A percentile compares a stretch with the other conserved stretches of the same genome.
These are phyloP conservation scores for Pseudogymnoascus sp. DNA, from an alignment of 2,329 filamentous ascomycete species.

Conservation along the genomic window DNA sequence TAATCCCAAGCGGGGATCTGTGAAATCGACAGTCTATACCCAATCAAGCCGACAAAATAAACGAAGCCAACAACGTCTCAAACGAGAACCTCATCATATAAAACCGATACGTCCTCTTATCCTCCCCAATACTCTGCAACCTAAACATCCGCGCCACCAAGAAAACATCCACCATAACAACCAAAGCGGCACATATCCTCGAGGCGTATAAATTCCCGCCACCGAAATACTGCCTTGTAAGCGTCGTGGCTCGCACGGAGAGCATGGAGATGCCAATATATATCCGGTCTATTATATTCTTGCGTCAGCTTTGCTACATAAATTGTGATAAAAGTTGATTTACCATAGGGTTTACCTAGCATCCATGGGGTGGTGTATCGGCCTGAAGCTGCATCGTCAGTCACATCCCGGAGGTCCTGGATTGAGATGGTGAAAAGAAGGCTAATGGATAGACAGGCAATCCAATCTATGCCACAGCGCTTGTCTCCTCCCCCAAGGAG, in stretches of 20 bases:
- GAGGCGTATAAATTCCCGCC: not conserved
- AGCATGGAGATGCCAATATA: not conserved
- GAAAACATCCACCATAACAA: not conserved
- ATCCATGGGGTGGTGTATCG: not conserved
- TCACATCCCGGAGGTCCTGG: constrained; percentile 2
- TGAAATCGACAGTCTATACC: no score
- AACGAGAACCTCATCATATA: not conserved
- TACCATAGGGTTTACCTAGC: not conserved
- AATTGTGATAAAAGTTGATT: not conserved
- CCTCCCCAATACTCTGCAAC: not conserved
- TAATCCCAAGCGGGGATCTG: no score
- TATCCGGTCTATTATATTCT: not conserved
- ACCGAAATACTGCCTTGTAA: not conserved
- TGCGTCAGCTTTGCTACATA: not conserved
- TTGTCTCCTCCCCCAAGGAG: not conserved
- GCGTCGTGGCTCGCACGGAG: not conserved
- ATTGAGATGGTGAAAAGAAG: not conserved
- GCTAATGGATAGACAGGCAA: not conserved
- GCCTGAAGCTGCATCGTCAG: not conserved
- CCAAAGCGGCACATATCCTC: not conserved
- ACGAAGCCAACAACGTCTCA: not conserved
- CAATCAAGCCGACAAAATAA: not conserved
- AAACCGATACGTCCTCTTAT: not conserved
- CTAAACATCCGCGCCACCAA: not conserved
- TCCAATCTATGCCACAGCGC: not conserved